Conservation (phyloP, 2,329 filamentous ascomycete genomes). For the Elsinoe ampelina region DNA sequence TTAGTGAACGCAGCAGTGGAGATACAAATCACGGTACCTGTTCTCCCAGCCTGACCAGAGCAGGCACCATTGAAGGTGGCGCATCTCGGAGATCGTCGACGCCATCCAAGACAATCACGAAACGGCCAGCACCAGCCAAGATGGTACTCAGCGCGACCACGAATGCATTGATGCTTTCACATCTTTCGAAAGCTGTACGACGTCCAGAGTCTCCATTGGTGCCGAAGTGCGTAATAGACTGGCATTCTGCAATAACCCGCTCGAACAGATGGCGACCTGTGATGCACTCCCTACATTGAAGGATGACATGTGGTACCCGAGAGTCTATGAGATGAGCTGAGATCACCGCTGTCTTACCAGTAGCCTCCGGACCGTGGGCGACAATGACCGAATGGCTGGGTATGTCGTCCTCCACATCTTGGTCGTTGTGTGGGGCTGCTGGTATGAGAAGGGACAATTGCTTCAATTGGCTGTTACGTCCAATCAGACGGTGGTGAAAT, state of each 20-base stretch:
- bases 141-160: conserved; percentile 61
- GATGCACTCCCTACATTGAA: conserved; percentile 67
- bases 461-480: conserved; percentile 38
- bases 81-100: conserved; percentile 79
- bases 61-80: conserved; percentile 67
- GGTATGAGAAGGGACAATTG: conserved; percentile 38
- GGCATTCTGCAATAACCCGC: conserved; percentile 49
- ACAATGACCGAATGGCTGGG: conserved; percentile 64
- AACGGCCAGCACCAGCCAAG: conserved; percentile 49
- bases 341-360: conserved; percentile 71
- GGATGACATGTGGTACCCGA: conserved; percentile 47
- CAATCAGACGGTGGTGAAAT: conserved; percentile 16
- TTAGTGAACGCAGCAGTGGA: conserved; percentile 16
- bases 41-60: conserved; percentile 72
- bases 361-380: conserved; percentile 74
- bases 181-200: conserved; percentile 46
- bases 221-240: conserved; percentile 28
- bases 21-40: conserved; percentile 41
- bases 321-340: conserved; percentile 50
- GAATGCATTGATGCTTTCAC: conserved; percentile 72
- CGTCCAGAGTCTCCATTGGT: conserved; percentile 27
- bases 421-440: not conserved
- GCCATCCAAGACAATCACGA: conserved; percentile 78
- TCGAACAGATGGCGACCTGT: conserved; percentile 71
- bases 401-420: not conserved